These are phyloP conservation scores for Phytophthora brassicae DNA, from an alignment of 352 stramenopile species.

Conservation along the genomic window DNA sequence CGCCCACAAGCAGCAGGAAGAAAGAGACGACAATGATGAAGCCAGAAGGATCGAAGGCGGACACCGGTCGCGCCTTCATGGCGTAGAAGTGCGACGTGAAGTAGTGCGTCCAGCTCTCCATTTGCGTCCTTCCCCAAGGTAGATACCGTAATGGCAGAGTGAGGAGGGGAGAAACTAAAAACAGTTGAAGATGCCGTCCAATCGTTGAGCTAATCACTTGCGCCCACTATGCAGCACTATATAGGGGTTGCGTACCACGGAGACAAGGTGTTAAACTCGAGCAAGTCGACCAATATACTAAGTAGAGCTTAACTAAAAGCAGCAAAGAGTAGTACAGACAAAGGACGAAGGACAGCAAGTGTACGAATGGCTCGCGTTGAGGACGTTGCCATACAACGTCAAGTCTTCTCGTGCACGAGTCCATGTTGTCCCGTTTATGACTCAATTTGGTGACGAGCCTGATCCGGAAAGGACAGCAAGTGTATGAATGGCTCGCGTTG, in stretches of 20 bases:
- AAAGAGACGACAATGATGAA: conserved; percentile 81
- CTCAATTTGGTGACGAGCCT: neutral
- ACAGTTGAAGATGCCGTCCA: conserved; percentile 16
- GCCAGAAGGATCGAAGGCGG: conserved; percentile 82
- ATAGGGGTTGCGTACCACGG: conserved; percentile 4
- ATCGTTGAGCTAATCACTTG: conserved; percentile 18
- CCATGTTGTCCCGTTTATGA: conserved; percentile 4
- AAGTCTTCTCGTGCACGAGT: conserved; percentile 4
- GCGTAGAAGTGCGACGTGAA: conserved; percentile 85
- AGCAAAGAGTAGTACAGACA: too few species aligned
- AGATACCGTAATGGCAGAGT: conserved; percentile 15
- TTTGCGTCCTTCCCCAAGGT: conserved; percentile 18
- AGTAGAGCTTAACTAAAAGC: too few species aligned
- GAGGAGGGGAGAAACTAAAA: conserved; percentile 3
- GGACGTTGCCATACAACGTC: too few species aligned
- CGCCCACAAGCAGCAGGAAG: conserved; percentile 67
- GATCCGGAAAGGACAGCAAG: neutral
- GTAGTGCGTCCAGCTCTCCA: conserved; percentile 75
- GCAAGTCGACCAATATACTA: too few species aligned
- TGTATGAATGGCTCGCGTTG: neutral
- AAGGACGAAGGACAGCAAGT: neutral
- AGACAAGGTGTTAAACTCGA: too few species aligned
- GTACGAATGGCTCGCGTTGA: neutral
- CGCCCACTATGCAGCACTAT: conserved; percentile 14
- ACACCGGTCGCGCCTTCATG: conserved; percentile 81